phyloP scores from a whole-genome alignment of 2,329 filamentous ascomycete genomes.

The Cordyceps cateniannulata region DNA sequence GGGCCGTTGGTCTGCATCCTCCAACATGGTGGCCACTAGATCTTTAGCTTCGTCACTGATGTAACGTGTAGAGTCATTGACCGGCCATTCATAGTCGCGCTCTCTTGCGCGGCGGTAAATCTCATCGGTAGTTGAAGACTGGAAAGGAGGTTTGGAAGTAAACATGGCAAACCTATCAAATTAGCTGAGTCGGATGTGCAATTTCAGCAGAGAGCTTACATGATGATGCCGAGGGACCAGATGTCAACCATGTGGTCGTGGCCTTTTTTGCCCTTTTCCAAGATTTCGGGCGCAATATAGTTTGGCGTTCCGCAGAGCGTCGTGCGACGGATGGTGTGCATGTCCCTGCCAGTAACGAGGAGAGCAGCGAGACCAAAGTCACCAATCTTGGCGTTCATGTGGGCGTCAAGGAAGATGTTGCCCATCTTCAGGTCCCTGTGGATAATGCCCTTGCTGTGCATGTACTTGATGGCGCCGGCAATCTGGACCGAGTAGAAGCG shows the following conservation, averaged over 20 bases:
- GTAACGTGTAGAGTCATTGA: constrained; percentile 58
- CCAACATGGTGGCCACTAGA: constrained; percentile 67
- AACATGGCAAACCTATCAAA: constrained; percentile 78
- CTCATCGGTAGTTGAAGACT: constrained; percentile 81
- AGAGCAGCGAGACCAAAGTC: constrained; percentile 94
- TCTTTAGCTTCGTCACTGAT: constrained; percentile 73
- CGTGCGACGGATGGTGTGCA: constrained; percentile 74
- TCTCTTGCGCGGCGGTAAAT: constrained; percentile 68
- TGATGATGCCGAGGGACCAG: constrained; percentile 96
- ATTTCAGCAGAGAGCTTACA: constrained; percentile 46
- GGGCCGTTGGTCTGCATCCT: constrained; percentile 68
- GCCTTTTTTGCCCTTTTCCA: constrained; percentile 88
- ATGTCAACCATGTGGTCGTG: constrained; percentile 98
- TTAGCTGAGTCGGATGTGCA: neutral
- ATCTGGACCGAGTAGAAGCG: constrained; percentile 92
- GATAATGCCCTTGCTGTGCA: constrained; percentile 92
- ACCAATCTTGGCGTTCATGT: constrained; percentile 97
- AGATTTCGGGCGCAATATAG: constrained; percentile 94
- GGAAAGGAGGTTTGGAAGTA: constrained; percentile 92
- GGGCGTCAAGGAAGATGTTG: constrained; percentile 87
- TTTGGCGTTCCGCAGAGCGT: constrained; percentile 97
- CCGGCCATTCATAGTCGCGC: constrained; percentile 75
- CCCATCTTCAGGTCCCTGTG: constrained; percentile 97
- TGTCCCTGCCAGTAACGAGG: constrained; percentile 84
- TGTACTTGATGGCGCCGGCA: constrained; percentile 94